Base-by-base conservation (phyloP, 352 stramenopile genomes). In the Phytophthora fragariae region DNA sequence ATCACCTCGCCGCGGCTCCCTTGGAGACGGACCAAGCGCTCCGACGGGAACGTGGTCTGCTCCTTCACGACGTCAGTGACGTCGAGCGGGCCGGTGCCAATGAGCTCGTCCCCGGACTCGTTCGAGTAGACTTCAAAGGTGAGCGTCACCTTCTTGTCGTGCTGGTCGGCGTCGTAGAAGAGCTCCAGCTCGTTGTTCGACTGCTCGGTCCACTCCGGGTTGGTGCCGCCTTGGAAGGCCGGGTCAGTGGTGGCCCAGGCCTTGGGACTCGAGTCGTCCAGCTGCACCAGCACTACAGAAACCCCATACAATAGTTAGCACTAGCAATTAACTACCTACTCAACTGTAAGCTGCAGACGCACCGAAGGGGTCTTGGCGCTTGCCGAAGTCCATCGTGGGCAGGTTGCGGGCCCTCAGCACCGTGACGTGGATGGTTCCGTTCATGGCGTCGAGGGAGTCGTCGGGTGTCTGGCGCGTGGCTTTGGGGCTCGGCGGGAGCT, bases 131-230 rank as follows among this genome's bases (percentile, higher is more conserved):
- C 86, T 53, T 94, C 86, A 31, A 95, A 73, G 9, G 81, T 92
- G 46, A 95, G 49, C 19, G 70, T 61, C 2, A 77, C 77, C n/a
- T 71, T 66, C 10, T 92, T 87, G n/a, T 77, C 74, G 47, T 84
- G 79, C 33, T 78, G 33, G 50, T 58, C 81, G 52, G 81, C 85
- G 62, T 95, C 86, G 68, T 88, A 95, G 68, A 88, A 94, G 39
- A 95, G 81, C 73, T 95, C 89, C n/a, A 95, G 62, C 68, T 94
- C 85, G 66, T 91, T 90, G 81, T 93, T 94, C 21, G 81, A 72
- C 54, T 77, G 52, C 49, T 94, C 85, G 24, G 71, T 76, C 89
- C 89, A 95, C 33, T 93, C 82, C 2, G 89, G 85, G 44, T 77
- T 85, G 10, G 79, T 82, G 24, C 85, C 85, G 35, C 88, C 83